These are phyloP conservation scores for Aspergillus aculeatus DNA, from an alignment of 2,329 filamentous ascomycete species.

Conservation along the genomic window DNA sequence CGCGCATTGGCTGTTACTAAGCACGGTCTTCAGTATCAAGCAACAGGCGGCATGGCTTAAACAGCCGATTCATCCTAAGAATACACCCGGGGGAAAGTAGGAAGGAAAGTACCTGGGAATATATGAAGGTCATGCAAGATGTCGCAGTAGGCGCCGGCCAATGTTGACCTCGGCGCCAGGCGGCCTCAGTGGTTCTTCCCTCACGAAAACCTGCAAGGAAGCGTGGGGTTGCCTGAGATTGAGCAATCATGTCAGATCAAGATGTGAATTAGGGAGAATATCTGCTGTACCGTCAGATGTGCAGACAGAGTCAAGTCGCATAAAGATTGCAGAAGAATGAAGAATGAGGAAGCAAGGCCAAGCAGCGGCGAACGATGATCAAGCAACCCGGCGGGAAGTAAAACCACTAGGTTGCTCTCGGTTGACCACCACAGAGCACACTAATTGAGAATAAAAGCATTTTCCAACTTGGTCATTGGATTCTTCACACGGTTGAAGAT, in stretches of 20 bases:
- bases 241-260: conserved; percentile 9
- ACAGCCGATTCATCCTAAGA: conserved; percentile 24
- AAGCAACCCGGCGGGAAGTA: neutral
- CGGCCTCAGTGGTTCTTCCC: conserved; percentile 22
- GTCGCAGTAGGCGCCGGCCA: conserved; percentile 29
- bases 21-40: neutral
- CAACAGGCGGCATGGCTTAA: conserved; percentile 22
- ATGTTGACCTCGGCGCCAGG: conserved; percentile 23
- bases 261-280: neutral
- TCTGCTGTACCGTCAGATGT: neutral
- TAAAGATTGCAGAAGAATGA: neutral
- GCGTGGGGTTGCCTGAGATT: conserved; percentile 11
- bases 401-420: neutral
- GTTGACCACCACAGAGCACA: neutral
- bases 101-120: neutral
- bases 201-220: conserved; percentile 12
- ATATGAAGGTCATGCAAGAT: conserved; percentile 12
- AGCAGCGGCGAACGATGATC: too few relatives aligned
- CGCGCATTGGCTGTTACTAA: conserved; percentile 8
- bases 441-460: neutral
- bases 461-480: too few relatives aligned
- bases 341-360: neutral
- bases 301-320: conserved; percentile 10
- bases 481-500: too few relatives aligned
- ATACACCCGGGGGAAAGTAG: conserved; percentile 10